Base-by-base conservation (phyloP, 1,139 yeast species). In the Yamadazyma conglobata region DNA sequence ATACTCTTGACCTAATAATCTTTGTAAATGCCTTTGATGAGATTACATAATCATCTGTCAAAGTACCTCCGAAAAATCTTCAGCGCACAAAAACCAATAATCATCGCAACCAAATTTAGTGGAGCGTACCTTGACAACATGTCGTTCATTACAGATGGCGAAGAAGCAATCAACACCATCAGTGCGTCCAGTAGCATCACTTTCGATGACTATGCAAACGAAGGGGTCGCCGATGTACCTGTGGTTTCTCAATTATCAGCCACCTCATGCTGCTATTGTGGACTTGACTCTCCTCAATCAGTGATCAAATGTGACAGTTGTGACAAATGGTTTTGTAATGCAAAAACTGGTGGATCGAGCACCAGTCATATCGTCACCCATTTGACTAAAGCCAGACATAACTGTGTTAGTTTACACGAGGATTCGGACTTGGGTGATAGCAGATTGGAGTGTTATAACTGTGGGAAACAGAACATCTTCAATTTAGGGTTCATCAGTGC, bases 341-440 rank as follows among this genome's bases (percentile, higher is more conserved):
- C 85, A n/a, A 75, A 77, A 36, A 68, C 76, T 17, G 64, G 66
- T 26, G 64, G 77, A 7, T 59, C 74, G 7, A n/a, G 18, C 24
- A 77, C 89, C 12, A 83, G 95, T 2, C 97, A 89, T 54, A 85
- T 89, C 19, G 79, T 89, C 10, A 84, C 87, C 11, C 97, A 89
- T 56, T 61, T 88, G 52, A 94, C 87, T 20, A 61, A 85, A 47
- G 74, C 96, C 3, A 77, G 83, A 38, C 96, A 89, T 54, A 79
- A 81, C 48, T 64, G 66, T 20, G 89, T 88, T 2, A 68, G 81
- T 4, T 64, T 87, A 30, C 96, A 88, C 52, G 79, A 78, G 23
- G 84, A 84, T 22, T 79, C 91, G 1, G 91, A 85, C 40, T 64
- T 88, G 25, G 96, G 96, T 10, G 95, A 83, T 35, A 81, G 91